Conservation (phyloP, 2,329 filamentous ascomycete genomes). For the Leptodontidium sp. region DNA sequence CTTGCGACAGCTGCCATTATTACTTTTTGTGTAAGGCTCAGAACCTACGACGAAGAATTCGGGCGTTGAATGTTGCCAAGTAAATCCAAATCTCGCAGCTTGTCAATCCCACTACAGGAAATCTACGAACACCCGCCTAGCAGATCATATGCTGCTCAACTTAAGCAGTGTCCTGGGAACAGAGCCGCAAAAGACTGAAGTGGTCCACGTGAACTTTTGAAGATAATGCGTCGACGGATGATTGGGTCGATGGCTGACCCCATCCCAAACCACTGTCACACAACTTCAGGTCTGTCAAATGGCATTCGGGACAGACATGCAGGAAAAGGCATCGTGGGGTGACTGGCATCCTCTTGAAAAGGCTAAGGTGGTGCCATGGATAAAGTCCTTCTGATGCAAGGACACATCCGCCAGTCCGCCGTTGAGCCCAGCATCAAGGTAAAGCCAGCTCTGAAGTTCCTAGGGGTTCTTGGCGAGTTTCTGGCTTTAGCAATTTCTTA, state of each 20-base stretch:
- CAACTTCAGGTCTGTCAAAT: not conserved
- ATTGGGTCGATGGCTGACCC: not conserved
- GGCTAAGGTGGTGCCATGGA: not conserved
- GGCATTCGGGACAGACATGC: not conserved
- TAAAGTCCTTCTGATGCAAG: not conserved
- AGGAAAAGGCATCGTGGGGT: not conserved
- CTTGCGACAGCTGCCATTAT: not conserved
- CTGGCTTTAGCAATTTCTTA: not conserved
- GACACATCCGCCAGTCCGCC: not conserved
- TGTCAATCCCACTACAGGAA: not conserved
- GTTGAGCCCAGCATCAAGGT: not conserved
- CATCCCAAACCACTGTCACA: not conserved
- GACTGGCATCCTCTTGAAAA: not conserved
- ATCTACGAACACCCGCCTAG: not conserved
- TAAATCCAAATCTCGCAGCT: not conserved
- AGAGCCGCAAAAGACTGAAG: not conserved
- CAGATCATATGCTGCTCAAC: not conserved
- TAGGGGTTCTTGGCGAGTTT: not conserved
- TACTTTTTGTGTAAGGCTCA: not conserved
- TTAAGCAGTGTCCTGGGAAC: not conserved
- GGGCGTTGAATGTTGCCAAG: not conserved
- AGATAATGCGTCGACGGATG: not conserved
- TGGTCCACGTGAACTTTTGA: not conserved
- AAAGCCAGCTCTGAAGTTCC: not conserved
- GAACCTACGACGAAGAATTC: not conserved